These are phyloP conservation scores for Hibiscus mutabilis DNA, from an alignment of 345 rosid genomes.

Conservation along the genomic window DNA sequence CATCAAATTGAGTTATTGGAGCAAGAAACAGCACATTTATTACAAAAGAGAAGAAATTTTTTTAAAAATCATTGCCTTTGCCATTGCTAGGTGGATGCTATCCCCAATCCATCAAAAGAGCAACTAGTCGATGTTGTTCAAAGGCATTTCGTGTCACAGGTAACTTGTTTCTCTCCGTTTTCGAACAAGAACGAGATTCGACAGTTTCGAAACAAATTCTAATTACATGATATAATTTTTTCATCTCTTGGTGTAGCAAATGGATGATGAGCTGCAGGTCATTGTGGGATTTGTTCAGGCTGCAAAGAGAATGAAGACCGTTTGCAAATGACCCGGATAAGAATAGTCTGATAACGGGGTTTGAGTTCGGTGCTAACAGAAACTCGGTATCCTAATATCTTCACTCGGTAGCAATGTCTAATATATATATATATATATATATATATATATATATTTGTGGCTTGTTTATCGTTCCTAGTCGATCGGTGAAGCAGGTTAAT, in stretches of 20 bases:
- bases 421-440: slow-evolving; percentile 12
- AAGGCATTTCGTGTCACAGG: slow-evolving; percentile 95
- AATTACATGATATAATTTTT: not conserved
- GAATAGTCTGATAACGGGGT: not conserved
- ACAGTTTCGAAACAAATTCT: not conserved
- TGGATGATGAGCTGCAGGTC: slow-evolving; percentile 98
- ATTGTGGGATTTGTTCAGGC: slow-evolving; percentile 91
- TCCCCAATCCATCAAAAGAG: slow-evolving; percentile 81
- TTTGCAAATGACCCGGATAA: slow-evolving; percentile 35
- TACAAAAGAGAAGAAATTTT: not conserved
- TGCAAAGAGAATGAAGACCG: slow-evolving; percentile 68
- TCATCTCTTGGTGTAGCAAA: slow-evolving; percentile 40
- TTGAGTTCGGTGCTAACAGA: slow-evolving; percentile 28
- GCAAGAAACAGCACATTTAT: not conserved
- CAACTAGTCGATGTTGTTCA: slow-evolving; percentile 76
- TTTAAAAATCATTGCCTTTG: not conserved
- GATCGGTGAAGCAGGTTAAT: slow-evolving; percentile 17
- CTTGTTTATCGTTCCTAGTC: slow-evolving; percentile 14
- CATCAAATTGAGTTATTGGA: not conserved
- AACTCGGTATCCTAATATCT: slow-evolving; percentile 10
- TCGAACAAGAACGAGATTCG: not conserved
- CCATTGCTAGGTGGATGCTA: slow-evolving; percentile 54
- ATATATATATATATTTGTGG: slow-evolving; percentile 18
- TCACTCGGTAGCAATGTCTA: slow-evolving; percentile 20
- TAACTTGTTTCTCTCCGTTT: slow-evolving; percentile 13